Percentiles rank a stretch among this genome's conserved stretches.
Evolutionary conservation across 176 grass and related monocot genomes (phyloP).

Genomic region (Zea luxurians): DNA sequence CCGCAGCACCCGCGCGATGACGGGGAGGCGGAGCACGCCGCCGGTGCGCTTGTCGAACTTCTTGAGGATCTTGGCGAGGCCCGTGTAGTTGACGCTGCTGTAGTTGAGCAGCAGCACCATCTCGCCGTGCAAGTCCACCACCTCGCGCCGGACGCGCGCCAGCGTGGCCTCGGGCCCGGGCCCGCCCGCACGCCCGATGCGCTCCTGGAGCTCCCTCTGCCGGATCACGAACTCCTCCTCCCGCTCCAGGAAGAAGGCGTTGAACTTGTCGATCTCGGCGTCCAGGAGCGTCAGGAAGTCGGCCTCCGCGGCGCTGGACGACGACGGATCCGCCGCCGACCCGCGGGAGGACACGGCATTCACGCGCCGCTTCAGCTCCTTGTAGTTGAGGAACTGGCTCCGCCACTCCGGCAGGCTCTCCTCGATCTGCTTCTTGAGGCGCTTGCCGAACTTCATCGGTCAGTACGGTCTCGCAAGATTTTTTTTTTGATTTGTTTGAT

Average conservation of each 20-base stretch:
- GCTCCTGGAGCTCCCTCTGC: constrained; percentile 72
- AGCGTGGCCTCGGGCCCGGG: no score
- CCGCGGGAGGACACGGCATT: constrained; percentile 42
- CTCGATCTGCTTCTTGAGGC: constrained; percentile 83
- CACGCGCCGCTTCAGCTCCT: constrained; percentile 82
- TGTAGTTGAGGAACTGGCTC: constrained; percentile 78
- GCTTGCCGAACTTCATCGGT: constrained; percentile 90
- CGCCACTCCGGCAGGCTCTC: constrained; percentile 91
- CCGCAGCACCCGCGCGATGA: constrained; percentile 68
- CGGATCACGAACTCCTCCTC: constrained; percentile 93
- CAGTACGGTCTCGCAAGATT: background rate
- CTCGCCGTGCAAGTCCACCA: constrained; percentile 82
- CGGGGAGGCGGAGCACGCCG: constrained; percentile 66
- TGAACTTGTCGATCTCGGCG: constrained; percentile 90
- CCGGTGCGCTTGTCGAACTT: constrained; percentile 92
- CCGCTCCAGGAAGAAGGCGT: constrained; percentile 87
- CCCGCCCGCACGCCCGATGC: constrained; percentile 23
- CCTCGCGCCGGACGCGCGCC: constrained; percentile 35
- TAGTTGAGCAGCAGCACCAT: constrained; percentile 89
- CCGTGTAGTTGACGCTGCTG: constrained; percentile 83
- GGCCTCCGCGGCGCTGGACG: constrained; percentile 45
- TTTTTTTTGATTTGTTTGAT: background rate
- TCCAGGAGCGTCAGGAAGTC: constrained; percentile 67
- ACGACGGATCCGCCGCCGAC: constrained; percentile 15
- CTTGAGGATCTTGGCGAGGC: constrained; percentile 86